These are phyloP conservation scores for Claviceps paspali DNA, from an alignment of 2,329 filamentous ascomycete genomes.

Conservation along the genomic window DNA sequence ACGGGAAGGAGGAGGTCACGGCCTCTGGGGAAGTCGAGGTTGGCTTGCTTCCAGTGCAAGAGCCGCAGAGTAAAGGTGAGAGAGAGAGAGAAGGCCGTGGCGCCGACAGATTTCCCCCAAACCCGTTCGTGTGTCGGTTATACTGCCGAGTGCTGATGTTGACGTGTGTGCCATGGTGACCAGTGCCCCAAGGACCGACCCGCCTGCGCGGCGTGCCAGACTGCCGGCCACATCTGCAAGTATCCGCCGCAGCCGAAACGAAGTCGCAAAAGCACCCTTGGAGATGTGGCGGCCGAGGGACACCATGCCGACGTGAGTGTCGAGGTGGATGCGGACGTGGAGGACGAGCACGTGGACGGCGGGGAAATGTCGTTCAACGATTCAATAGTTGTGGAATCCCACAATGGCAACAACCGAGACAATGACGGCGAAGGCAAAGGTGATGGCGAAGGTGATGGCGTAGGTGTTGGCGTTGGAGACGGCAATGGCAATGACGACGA, in stretches of 20 bases:
- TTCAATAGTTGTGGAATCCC: neutral
- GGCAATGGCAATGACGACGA: conserved; percentile 5
- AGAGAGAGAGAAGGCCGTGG: too few species aligned
- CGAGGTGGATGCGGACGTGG: conserved; percentile 7
- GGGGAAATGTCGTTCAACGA: neutral
- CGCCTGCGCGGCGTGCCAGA: conserved; percentile 22
- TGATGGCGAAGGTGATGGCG: conserved; percentile 4
- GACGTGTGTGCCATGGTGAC: conserved; percentile 6
- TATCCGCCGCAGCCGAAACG: conserved; percentile 21
- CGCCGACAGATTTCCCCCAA: too few species aligned
- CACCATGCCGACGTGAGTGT: conserved; percentile 6
- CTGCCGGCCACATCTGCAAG: conserved; percentile 18
- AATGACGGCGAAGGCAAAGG: conserved; percentile 6
- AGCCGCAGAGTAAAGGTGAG: conserved; percentile 23
- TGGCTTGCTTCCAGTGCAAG: conserved; percentile 22
- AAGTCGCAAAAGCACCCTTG: conserved; percentile 11
- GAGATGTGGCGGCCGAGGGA: conserved; percentile 6
- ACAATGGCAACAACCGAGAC: neutral
- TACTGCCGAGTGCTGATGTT: too few species aligned
- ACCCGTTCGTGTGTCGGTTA: too few species aligned
- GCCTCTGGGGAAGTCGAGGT: conserved; percentile 15
- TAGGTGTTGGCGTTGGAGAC: too few species aligned
- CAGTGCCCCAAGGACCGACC: conserved; percentile 28
- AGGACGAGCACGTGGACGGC: neutral
- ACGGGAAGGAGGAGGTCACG: conserved; percentile 9